Base-by-base conservation (phyloP, 2,329 filamentous ascomycete genomes). In the Fusarium xylarioides region DNA sequence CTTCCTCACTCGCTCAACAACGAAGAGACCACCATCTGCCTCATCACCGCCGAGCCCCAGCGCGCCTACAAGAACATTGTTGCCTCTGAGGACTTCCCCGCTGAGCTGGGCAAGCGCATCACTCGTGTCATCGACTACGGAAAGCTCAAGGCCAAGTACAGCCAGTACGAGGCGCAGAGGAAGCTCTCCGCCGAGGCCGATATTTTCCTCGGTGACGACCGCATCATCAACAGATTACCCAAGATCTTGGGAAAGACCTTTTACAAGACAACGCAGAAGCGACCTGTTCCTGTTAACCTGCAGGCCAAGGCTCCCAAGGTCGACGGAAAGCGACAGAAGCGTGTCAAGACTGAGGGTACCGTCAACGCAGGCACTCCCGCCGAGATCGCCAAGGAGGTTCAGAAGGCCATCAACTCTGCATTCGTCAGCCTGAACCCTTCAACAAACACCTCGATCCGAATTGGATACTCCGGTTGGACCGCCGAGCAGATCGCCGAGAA, bases 141-240 rank as follows among this genome's bases (percentile, higher is more conserved):
- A 77, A 97, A 98, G 83, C 87, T 99, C 71, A 85, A 85, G 79
- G 88, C 91, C 76, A 95, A 96, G 85, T 98, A 93, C 88, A 91
- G 93, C 86, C 90, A 93, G 69, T 99, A 94, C 83, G 96, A 99
- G 85, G 91, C 90, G 59, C 91, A 93, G 82, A 89, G 96, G 73
- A 94, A 96, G 82, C 89, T 99, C 40, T 89, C 92, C 71, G 86
- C 90, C 49, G 94, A 97, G 82, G 94, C 98, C 82, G 96, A 98
- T 81, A 85, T 98, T 63, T 98, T 99, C 85, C 88, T 99, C 64
- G 95, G 93, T 58, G 96, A 99, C 81, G 93, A 97, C 79, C 89
- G 96, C 54, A 93, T 99, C 77, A 86, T 91, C 79, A 91, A 89
- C 80, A 85, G 87, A 34, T 87, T 98, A 67, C 94, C 95, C 63